These are phyloP conservation scores for Prototheca cutis DNA, from an alignment of 163 green algal genomes.

Conservation along the genomic window DNA sequence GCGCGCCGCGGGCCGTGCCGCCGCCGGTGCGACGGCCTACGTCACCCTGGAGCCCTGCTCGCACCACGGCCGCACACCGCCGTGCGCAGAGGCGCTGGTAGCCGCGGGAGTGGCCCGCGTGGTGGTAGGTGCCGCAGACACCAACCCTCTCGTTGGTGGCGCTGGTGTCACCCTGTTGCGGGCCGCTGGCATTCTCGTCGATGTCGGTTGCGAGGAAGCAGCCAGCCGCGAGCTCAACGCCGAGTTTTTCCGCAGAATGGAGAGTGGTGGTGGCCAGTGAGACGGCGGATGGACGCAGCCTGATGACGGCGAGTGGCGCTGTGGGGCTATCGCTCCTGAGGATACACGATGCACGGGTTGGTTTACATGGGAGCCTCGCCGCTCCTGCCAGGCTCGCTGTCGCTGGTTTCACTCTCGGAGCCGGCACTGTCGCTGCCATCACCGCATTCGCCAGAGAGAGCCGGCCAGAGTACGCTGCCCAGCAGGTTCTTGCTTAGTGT, in stretches of 20 bases:
- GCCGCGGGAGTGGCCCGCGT: conserved; percentile 73
- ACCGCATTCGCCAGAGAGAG: too few relatives aligned
- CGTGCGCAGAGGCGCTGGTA: conserved; percentile 84
- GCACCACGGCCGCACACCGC: conserved; percentile 90
- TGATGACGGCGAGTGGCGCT: too few relatives aligned
- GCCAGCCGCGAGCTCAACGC: conserved; percentile 63
- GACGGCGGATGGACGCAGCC: too few relatives aligned
- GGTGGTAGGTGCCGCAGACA: conserved; percentile 84
- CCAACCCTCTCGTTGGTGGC: conserved; percentile 86
- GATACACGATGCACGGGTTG: too few relatives aligned
- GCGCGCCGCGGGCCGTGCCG: conserved; percentile 55
- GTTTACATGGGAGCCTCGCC: too few relatives aligned
- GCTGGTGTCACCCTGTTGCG: conserved; percentile 70
- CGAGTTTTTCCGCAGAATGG: conserved; percentile 84
- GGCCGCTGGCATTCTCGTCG: conserved; percentile 71
- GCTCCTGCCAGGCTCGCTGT: too few relatives aligned
- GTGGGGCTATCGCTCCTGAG: too few relatives aligned
- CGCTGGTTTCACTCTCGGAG: too few relatives aligned
- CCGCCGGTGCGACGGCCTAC: conserved; percentile 85
- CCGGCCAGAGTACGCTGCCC: too few relatives aligned
- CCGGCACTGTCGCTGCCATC: too few relatives aligned
- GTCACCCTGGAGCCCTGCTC: conserved; percentile 98
- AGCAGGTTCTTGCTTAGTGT: too few relatives aligned
- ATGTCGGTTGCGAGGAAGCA: conserved; percentile 38
- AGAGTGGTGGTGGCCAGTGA: too few relatives aligned